Evolutionary conservation across 441 rosid genomes (phyloP).

Genomic region (Erodium chrysanthum): DNA sequence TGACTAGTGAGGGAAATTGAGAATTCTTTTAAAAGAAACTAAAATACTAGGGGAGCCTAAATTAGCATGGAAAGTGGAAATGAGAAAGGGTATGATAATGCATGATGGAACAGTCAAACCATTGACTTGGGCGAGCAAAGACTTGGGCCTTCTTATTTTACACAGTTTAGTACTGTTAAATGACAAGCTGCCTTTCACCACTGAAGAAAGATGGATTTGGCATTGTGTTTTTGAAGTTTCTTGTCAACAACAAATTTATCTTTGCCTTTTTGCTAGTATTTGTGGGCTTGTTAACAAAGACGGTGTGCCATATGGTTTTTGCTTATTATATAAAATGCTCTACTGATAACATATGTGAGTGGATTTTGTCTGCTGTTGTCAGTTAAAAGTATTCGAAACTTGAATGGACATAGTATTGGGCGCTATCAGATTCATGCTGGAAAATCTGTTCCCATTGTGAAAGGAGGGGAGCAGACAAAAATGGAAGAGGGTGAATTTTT

Average conservation of each 20-base stretch:
- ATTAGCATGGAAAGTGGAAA: not conserved
- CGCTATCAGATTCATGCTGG: conserved; percentile 91
- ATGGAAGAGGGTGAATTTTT: conserved; percentile 98
- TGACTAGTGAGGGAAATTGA: not conserved
- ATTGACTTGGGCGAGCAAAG: not conserved
- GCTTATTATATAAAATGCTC: not conserved
- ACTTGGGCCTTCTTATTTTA: not conserved
- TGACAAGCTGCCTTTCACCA: not conserved
- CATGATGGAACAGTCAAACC: not conserved
- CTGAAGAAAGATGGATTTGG: not conserved
- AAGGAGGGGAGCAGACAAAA: conserved; percentile 95
- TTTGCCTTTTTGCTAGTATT: not conserved
- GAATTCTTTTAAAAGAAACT: conserved; percentile 1
- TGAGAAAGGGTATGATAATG: conserved; percentile 1
- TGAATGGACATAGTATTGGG: conserved; percentile 91
- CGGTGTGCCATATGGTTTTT: not conserved
- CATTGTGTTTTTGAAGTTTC: not conserved
- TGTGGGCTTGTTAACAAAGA: not conserved
- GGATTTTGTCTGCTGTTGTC: conserved; percentile 19
- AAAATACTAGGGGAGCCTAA: not conserved
- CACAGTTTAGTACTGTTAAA: not conserved
- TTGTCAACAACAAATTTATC: not conserved
- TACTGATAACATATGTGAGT: not conserved
- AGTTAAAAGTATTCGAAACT: conserved; percentile 87
- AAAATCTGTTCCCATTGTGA: conserved; percentile 87